Conservation (phyloP, 495 filamentous ascomycete genomes). For the Tricharina praecox region DNA sequence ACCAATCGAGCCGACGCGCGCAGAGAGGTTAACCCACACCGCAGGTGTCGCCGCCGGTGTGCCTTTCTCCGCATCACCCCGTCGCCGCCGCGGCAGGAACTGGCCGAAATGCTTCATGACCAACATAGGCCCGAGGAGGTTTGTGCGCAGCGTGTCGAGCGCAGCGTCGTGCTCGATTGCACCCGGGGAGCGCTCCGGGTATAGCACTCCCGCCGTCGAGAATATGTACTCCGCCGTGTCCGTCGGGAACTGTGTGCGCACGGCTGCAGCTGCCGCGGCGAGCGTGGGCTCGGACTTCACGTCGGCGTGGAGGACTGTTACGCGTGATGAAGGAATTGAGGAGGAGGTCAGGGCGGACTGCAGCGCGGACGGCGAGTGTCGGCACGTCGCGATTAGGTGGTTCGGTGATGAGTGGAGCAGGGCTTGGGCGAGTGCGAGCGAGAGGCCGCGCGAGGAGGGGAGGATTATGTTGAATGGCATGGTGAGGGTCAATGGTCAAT, state of each 20-base stretch:
- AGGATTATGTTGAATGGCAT: conserved; percentile 33
- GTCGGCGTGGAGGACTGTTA: conserved; percentile 42
- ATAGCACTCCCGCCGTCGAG: conserved; percentile 52
- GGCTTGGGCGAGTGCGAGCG: conserved; percentile 51
- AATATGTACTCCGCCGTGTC: conserved; percentile 52
- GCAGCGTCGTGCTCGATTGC: conserved; percentile 43
- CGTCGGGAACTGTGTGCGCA: conserved; percentile 33
- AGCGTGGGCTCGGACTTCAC: conserved; percentile 41
- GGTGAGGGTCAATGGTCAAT: too few relatives aligned
- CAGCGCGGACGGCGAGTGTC: conserved; percentile 36
- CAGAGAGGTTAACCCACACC: conserved; percentile 53
- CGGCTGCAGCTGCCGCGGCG: conserved; percentile 28
- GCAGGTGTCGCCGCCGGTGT: conserved; percentile 18
- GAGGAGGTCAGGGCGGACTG: conserved; percentile 30
- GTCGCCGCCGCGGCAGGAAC: conserved; percentile 38
- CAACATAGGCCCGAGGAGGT: conserved; percentile 55
- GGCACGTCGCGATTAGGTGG: conserved; percentile 49
- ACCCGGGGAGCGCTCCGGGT: conserved; percentile 53
- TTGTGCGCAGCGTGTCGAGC: conserved; percentile 46
- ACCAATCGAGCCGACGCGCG: conserved; percentile 54
- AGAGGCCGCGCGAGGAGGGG: conserved; percentile 60
- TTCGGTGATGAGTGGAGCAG: conserved; percentile 48
- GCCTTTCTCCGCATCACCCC: conserved; percentile 5
- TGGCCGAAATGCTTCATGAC: conserved; percentile 55
- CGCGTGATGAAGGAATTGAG: conserved; percentile 2